Conservation (phyloP, 306 rosid species). For the Prunus davidiana region DNA sequence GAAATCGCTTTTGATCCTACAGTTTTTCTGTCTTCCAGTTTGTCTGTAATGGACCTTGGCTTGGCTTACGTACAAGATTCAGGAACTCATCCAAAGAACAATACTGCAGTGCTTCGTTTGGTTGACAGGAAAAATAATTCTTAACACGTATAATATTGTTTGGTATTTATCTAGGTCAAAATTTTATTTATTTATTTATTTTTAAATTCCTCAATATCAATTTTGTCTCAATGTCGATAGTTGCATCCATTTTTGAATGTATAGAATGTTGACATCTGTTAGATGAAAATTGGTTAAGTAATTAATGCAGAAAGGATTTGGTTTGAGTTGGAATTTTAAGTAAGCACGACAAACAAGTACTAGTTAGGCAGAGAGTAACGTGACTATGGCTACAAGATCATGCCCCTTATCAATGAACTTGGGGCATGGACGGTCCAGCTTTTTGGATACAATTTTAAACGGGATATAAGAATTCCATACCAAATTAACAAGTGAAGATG, state of each 20-base stretch:
- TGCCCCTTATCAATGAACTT: neutral
- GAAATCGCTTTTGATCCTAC: neutral
- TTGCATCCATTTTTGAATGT: too few species aligned
- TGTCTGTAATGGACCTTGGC: neutral
- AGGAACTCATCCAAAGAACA: neutral
- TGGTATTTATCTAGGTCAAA: too few species aligned
- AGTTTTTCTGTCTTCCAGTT: neutral
- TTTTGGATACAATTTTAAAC: neutral
- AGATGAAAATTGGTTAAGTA: neutral
- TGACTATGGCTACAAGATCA: neutral
- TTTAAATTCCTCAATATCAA: too few species aligned
- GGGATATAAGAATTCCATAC: too few species aligned
- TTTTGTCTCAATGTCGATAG: too few species aligned
- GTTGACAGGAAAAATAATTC: neutral
- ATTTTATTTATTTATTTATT: too few species aligned
- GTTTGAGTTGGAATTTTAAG: neutral
- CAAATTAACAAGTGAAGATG: too few species aligned
- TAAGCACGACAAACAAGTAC: neutral
- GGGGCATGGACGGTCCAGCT: neutral
- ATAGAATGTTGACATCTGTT: neutral
- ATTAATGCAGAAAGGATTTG: neutral
- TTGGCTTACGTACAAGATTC: too few species aligned
- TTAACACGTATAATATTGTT: too few species aligned
- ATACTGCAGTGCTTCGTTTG: neutral
- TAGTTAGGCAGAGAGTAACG: neutral